A percentile compares a stretch with the other conserved stretches of the same genome.
phyloP scores from a whole-genome alignment of 441 rosid genomes.

The Erodium trifolium region DNA sequence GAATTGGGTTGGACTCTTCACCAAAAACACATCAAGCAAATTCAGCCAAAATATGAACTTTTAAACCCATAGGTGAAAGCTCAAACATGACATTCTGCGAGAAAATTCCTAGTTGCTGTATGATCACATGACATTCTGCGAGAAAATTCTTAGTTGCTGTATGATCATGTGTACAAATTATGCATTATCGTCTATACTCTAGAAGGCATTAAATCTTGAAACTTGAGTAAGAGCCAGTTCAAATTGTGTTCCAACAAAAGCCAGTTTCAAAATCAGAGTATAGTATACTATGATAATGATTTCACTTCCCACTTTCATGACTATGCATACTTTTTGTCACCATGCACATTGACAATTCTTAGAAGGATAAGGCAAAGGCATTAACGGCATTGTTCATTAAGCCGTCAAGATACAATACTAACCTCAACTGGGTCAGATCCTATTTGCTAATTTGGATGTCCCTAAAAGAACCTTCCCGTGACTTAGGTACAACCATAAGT shows the following conservation, averaged over 20 bases:
- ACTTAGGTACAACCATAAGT: not conserved
- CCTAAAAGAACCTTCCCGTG: not conserved
- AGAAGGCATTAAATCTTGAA: not conserved
- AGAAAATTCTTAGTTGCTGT: too few relatives aligned
- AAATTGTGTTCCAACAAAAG: not conserved
- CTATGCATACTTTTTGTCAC: not conserved
- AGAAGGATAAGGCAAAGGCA: not conserved
- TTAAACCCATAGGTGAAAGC: too few relatives aligned
- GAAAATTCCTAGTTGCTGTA: too few relatives aligned
- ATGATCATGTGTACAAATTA: too few relatives aligned
- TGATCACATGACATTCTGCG: too few relatives aligned
- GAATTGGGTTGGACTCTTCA: slow-evolving; percentile 3
- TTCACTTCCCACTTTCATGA: not conserved
- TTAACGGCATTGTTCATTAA: not conserved
- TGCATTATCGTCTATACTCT: not conserved
- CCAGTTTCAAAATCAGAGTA: not conserved
- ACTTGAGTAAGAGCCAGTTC: not conserved
- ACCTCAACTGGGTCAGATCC: not conserved
- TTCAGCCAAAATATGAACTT: not conserved
- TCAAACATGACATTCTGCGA: not conserved
- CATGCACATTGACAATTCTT: too few relatives aligned
- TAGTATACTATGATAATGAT: not conserved
- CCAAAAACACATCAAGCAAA: not conserved
- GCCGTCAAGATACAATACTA: not conserved
- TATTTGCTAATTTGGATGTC: too few relatives aligned